Conservation (phyloP, 176 grass and related monocot species). For the Musa schizocarpa region DNA sequence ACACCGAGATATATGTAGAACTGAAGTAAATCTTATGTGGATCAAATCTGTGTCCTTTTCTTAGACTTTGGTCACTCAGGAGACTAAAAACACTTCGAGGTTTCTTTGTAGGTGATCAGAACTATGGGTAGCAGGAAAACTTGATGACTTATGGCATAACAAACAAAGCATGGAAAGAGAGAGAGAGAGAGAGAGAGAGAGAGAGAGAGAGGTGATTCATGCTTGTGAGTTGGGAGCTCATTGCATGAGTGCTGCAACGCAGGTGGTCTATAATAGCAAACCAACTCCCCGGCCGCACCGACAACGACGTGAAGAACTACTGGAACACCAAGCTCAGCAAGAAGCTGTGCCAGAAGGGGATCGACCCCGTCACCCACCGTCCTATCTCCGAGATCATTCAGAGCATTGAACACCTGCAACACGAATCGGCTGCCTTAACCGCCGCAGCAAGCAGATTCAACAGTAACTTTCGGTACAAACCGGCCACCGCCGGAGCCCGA, state of each 20-base stretch:
- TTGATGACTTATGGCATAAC: too few relatives aligned
- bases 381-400: constrained; percentile 78
- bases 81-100: too few relatives aligned
- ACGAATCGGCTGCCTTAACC: constrained; percentile 6
- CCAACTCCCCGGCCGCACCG: constrained; percentile 77
- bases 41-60: too few relatives aligned
- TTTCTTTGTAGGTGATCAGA: too few relatives aligned
- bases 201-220: too few relatives aligned
- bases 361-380: constrained; percentile 93
- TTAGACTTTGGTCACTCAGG: too few relatives aligned
- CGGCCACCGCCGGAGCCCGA: not conserved
- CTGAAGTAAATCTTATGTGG: too few relatives aligned
- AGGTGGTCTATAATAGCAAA: constrained; percentile 97
- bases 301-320: constrained; percentile 98
- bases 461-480: constrained; percentile 5
- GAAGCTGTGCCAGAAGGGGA: constrained; percentile 77
- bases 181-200: too few relatives aligned
- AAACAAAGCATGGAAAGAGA: too few relatives aligned
- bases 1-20: too few relatives aligned
- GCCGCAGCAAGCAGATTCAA: constrained; percentile 4
- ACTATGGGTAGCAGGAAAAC: too few relatives aligned
- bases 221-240: too few relatives aligned
- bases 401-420: constrained; percentile 41
- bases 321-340: constrained; percentile 99
- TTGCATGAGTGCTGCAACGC: constrained; percentile 4